Evolutionary conservation across 306 rosid species (phyloP).

Genomic region (Oemleria cerasiformis): DNA sequence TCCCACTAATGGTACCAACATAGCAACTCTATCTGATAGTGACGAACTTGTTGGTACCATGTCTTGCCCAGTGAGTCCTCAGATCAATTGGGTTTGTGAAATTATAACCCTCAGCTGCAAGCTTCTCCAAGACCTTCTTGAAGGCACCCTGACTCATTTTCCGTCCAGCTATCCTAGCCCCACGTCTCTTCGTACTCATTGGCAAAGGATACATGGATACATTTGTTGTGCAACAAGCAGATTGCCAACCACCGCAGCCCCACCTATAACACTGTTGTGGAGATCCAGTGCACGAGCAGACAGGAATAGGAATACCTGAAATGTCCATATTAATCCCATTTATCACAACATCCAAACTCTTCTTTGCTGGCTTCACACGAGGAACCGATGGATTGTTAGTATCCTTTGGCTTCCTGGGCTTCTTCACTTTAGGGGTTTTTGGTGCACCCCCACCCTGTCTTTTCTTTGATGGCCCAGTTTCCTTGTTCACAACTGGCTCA

Average conservation of each 20-base stretch:
- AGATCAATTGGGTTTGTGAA: slow-evolving; percentile 87
- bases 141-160: slow-evolving; percentile 99
- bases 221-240: slow-evolving; percentile 94
- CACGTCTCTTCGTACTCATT: slow-evolving; percentile 94
- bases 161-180: slow-evolving; percentile 97
- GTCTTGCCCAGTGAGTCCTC: slow-evolving; percentile 94
- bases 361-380: slow-evolving; percentile 67
- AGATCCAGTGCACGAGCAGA: slow-evolving; percentile 88
- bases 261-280: slow-evolving; percentile 93
- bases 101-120: slow-evolving; percentile 91
- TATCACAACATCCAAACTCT: slow-evolving; percentile 74
- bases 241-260: slow-evolving; percentile 99
- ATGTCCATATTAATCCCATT: slow-evolving; percentile 82
- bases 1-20: slow-evolving; percentile 33
- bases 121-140: slow-evolving; percentile 96
- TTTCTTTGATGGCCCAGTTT: slow-evolving; percentile 56
- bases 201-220: slow-evolving; percentile 88
- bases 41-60: slow-evolving; percentile 98
- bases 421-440: slow-evolving; percentile 73
- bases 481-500: slow-evolving; percentile 59
- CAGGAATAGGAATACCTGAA: slow-evolving; percentile 82
- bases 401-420: slow-evolving; percentile 72
- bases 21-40: slow-evolving; percentile 78
- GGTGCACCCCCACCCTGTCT: slow-evolving; percentile 62
- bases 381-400: slow-evolving; percentile 53